Conservation (phyloP, 1,284 basidiomycete species). For the Leccinum holopus region DNA sequence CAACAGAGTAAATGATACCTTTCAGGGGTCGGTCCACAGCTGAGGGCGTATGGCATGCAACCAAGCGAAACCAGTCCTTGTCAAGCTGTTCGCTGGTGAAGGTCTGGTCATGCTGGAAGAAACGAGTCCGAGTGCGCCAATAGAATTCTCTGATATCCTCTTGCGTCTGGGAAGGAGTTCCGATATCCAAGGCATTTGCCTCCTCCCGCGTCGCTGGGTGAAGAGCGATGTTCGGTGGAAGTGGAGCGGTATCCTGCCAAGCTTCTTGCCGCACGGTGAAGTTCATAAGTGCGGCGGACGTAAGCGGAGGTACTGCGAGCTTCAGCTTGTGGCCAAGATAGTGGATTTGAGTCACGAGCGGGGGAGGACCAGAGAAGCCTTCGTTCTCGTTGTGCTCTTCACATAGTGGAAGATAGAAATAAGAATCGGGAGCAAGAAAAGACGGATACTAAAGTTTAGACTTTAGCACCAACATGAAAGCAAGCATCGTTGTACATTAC, state of each 20-base stretch:
- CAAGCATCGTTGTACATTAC: slow-evolving; percentile 27
- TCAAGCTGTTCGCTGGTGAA: slow-evolving; percentile 35
- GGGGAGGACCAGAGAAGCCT: slow-evolving; percentile 32
- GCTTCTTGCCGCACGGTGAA: slow-evolving; percentile 39
- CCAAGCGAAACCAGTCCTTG: slow-evolving; percentile 45
- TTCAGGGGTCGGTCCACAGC: slow-evolving; percentile 36
- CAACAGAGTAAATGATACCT: slow-evolving; percentile 41
- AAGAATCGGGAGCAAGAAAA: slow-evolving; percentile 39
- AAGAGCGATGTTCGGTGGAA: slow-evolving; percentile 21
- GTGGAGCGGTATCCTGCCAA: slow-evolving; percentile 30
- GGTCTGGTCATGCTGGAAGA: slow-evolving; percentile 23
- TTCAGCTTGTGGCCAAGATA: slow-evolving; percentile 43
- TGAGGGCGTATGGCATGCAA: slow-evolving; percentile 40
- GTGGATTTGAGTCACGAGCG: slow-evolving; percentile 33
- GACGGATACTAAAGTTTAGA: slow-evolving; percentile 40
- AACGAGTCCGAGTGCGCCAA: slow-evolving; percentile 36
- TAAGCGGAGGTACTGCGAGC: slow-evolving; percentile 40
- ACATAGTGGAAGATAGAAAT: slow-evolving; percentile 40
- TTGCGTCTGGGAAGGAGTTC: slow-evolving; percentile 34
- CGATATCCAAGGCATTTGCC: slow-evolving; percentile 27
- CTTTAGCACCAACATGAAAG: slow-evolving; percentile 4
- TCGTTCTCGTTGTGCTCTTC: slow-evolving; percentile 21
- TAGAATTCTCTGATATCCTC: slow-evolving; percentile 42
- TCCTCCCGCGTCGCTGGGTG: slow-evolving; percentile 38
- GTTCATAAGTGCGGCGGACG: slow-evolving; percentile 39